Conservation (phyloP, 352 stramenopile genomes). For the Phytophthora meadii region DNA sequence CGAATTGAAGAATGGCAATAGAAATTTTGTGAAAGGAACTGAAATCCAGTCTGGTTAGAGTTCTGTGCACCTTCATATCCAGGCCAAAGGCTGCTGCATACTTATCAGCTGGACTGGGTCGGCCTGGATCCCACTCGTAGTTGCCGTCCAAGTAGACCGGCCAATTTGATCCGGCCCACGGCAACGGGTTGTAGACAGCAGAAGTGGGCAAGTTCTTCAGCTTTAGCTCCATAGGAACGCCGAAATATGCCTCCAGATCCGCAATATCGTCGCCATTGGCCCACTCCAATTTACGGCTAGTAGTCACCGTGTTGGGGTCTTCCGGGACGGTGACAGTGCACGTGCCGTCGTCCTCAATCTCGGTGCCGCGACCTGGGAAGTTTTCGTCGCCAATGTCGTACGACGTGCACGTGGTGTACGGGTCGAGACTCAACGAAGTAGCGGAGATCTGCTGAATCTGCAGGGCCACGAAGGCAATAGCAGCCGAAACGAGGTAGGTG, state of each 20-base stretch:
- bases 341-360: slow-evolving; percentile 8
- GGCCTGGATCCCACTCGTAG: slow-evolving; percentile 28
- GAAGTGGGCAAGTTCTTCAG: slow-evolving; percentile 20
- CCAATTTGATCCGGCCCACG: slow-evolving; percentile 45
- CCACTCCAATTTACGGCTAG: slow-evolving; percentile 8
- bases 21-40: too few relatives aligned
- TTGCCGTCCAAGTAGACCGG: slow-evolving; percentile 63
- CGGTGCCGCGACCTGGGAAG: slow-evolving; percentile 7
- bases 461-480: background rate
- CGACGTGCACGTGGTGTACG: slow-evolving; percentile 10
- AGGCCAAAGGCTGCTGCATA: slow-evolving; percentile 47
- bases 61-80: background rate
- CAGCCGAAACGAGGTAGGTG: background rate
- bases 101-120: slow-evolving; percentile 44
- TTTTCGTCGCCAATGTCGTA: slow-evolving; percentile 5
- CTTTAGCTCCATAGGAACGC: slow-evolving; percentile 17
- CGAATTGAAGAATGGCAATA: too few relatives aligned
- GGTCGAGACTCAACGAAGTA: slow-evolving; percentile 5
- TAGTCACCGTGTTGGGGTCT: background rate
- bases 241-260: slow-evolving; percentile 20
- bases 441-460: slow-evolving; percentile 6
- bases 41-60: too few relatives aligned
- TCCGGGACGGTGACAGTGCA: slow-evolving; percentile 7
- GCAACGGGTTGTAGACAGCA: slow-evolving; percentile 14
- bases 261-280: slow-evolving; percentile 11